Base-by-base conservation (phyloP, 176 grass and related monocot genomes). In the Carex parvula region DNA sequence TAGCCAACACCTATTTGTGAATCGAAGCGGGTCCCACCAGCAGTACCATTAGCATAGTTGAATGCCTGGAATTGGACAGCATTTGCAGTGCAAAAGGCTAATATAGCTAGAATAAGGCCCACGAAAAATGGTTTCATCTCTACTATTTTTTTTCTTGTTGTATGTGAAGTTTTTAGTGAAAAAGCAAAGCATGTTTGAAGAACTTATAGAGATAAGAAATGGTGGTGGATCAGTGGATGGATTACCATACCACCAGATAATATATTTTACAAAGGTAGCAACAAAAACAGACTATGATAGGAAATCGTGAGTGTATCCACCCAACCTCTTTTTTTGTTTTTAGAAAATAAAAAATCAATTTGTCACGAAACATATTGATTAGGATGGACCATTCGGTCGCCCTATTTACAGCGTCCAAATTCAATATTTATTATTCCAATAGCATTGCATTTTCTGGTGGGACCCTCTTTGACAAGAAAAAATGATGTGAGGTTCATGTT, bases 1-100 rank as follows among this genome's bases (percentile, higher is more conserved):
- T 91, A 89, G 46, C 24, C 66, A 15, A 73, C 48, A 68, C 93
- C 87, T 60, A 87, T 87, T 33, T 89, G 84, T 63, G 4, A 66
- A 79, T 84, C 56, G 79, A 95, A 95, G 1, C 88, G 90, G 83
- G 14, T 71, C 18, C 93, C 90, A 24, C 90, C 93, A 4, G 70
- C 3, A 20, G 90, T 90, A 56, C 66, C 68, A 30, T n/a, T 20
- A 5, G 88, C 93, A 10, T 84, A 79, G 90, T 92, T 92, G 54
- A 3, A 75, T 52, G 76, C 93, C 12, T 87, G 62, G 62, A 81
- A 92, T n/a, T 84, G 81, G 22, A 92, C 88, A 46, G 88, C 88
- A 63, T 52, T 72, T 21, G 84, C 84, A 8, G 61, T 64, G 64
- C 26, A 8, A 9, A 26, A 21, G 2, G 73, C 32, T 0, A 82